Evolutionary conservation across 2,329 filamentous ascomycete species (phyloP).

Genomic region (Fusarium piperis): DNA sequence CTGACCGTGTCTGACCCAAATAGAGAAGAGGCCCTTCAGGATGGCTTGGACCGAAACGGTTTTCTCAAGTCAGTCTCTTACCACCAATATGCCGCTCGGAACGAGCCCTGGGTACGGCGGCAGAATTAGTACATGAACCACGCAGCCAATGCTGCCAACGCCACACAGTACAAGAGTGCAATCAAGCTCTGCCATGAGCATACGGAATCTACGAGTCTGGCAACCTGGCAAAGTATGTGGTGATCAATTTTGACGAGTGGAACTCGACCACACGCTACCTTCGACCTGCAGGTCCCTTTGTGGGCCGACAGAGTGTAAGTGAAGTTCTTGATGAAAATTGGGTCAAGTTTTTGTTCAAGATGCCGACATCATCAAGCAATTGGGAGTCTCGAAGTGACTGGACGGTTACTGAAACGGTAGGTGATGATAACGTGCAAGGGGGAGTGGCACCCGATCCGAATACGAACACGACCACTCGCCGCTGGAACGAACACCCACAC

Average conservation of each 20-base stretch:
- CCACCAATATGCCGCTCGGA: background rate
- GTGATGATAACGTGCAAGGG: background rate
- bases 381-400: background rate
- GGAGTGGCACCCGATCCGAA: constrained; percentile 17
- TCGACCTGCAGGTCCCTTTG: background rate
- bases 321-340: background rate
- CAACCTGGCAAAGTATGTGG: background rate
- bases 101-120: background rate
- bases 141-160: background rate
- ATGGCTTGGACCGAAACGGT: background rate
- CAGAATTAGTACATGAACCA: background rate
- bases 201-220: background rate
- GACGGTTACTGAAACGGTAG: background rate
- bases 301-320: background rate
- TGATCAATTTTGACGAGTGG: background rate
- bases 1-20: background rate
- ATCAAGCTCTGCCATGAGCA: background rate
- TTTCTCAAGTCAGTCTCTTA: background rate
- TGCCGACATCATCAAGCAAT: background rate
- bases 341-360: background rate
- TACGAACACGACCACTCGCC: constrained; percentile 34
- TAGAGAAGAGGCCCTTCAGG: background rate
- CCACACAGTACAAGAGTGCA: background rate
- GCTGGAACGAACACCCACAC: constrained; percentile 9
- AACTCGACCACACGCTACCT: background rate